A percentile compares a stretch with the other conserved stretches of the same genome.
Evolutionary conservation across 2,329 filamentous ascomycete genomes (phyloP).

Genomic region (Dactylonectria estremocensis): DNA sequence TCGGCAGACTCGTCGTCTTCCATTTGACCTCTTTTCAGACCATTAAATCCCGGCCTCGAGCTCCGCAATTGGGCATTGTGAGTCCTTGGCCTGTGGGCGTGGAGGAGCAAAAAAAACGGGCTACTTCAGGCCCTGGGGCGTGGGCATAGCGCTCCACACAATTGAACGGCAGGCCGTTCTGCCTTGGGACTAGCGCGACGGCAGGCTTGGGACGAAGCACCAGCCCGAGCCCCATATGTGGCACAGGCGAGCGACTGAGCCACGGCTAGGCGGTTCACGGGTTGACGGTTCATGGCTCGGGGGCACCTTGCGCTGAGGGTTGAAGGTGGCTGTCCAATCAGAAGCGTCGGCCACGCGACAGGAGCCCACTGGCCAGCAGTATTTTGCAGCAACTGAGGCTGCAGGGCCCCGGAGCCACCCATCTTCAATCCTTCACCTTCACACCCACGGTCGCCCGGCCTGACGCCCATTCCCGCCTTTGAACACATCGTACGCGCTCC

Average conservation of each 20-base stretch:
- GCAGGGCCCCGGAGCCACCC: constrained; percentile 32
- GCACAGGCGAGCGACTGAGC: constrained; percentile 21
- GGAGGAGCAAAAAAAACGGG: background rate
- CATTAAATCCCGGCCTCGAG: constrained; percentile 35
- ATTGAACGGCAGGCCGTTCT: constrained; percentile 16
- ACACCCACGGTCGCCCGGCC: constrained; percentile 25
- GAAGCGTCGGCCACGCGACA: constrained; percentile 26
- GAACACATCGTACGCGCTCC: constrained; percentile 9
- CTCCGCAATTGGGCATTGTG: constrained; percentile 34
- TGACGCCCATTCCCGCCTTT: constrained; percentile 13
- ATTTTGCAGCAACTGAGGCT: constrained; percentile 27
- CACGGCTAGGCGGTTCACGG: constrained; percentile 31
- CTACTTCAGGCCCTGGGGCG: constrained; percentile 21
- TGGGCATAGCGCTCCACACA: constrained; percentile 36
- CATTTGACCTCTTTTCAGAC: constrained; percentile 10
- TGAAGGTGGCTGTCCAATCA: constrained; percentile 31
- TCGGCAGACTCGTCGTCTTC: constrained; percentile 6
- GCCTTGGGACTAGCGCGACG: constrained; percentile 39
- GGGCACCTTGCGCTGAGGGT: background rate
- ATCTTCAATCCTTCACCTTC: constrained; percentile 34
- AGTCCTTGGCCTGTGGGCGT: constrained; percentile 12
- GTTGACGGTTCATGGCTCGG: constrained; percentile 12
- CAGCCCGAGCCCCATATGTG: constrained; percentile 24
- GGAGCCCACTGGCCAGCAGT: constrained; percentile 17
- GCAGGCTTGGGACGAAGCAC: constrained; percentile 35